phyloP scores from a whole-genome alignment of 345 rosid genomes.

The Orychophragmus violaceus region DNA sequence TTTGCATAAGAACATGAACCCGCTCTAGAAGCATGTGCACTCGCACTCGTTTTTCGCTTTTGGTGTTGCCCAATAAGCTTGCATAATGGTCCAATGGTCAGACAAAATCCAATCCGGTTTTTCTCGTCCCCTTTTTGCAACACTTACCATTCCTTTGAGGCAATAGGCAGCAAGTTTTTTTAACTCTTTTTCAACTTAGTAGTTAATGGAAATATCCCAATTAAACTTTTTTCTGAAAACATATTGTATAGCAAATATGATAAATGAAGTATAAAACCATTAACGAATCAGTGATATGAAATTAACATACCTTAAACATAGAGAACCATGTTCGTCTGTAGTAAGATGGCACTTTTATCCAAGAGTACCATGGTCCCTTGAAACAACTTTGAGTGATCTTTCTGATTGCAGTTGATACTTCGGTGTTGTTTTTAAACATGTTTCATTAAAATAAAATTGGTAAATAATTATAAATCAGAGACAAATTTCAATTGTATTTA shows the following conservation, averaged over 20 bases:
- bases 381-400: background rate
- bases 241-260: background rate
- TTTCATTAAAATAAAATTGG: background rate
- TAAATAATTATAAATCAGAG: background rate
- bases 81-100: background rate
- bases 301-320: background rate
- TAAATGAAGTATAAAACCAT: background rate
- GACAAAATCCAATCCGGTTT: background rate
- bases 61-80: background rate
- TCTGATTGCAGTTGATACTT: background rate
- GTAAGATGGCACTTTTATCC: background rate
- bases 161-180: background rate
- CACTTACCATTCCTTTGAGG: background rate
- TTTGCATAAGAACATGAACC: background rate
- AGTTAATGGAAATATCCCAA: background rate
- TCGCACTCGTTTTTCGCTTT: background rate
- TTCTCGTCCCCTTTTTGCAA: background rate
- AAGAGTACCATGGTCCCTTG: background rate
- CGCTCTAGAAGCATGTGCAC: background rate
- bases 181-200: background rate
- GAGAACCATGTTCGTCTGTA: background rate
- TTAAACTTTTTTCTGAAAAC: background rate
- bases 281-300: background rate
- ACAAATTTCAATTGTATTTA: background rate
- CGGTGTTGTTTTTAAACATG: background rate